Percentiles rank a stretch among this genome's conserved stretches.
These are phyloP conservation scores for Vigna trinervia DNA, from an alignment of 306 rosid genomes.

Conservation along the genomic window DNA sequence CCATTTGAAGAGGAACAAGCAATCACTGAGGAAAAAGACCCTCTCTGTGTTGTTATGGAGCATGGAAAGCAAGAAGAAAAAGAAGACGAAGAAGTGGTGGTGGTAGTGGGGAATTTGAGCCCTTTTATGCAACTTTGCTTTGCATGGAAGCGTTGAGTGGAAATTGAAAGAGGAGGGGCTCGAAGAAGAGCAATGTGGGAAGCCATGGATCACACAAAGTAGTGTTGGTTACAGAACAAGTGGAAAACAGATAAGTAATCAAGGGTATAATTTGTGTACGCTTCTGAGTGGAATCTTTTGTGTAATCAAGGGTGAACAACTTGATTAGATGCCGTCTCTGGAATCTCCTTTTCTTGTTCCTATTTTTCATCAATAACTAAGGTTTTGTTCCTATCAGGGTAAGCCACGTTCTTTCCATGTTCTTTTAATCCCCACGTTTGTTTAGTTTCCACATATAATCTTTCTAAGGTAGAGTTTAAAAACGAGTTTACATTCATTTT, in stretches of 20 bases:
- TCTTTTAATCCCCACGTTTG: neutral
- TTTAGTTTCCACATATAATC: neutral
- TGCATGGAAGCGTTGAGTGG: conserved; percentile 45
- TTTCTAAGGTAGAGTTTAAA: neutral
- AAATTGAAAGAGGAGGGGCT: conserved; percentile 48
- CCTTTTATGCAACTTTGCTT: conserved; percentile 43
- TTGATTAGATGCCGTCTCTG: conserved; percentile 36
- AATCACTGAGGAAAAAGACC: conserved; percentile 48
- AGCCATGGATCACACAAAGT: conserved; percentile 56
- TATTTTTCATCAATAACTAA: neutral
- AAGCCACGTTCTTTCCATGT: conserved; percentile 31
- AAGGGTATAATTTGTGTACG: neutral
- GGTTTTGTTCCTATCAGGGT: neutral
- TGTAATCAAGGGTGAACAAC: conserved; percentile 15
- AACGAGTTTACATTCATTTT: neutral
- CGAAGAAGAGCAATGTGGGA: conserved; percentile 56
- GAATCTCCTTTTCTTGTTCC: neutral
- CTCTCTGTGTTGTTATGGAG: conserved; percentile 52
- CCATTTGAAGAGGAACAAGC: conserved; percentile 77
- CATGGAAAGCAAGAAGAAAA: conserved; percentile 37
- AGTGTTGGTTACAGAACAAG: conserved; percentile 1
- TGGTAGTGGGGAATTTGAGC: conserved; percentile 41
- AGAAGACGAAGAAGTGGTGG: conserved; percentile 37
- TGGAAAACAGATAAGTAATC: conserved; percentile 35
- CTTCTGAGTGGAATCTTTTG: conserved; percentile 45